These are phyloP conservation scores for Laburnicola sp. DNA, from an alignment of 2,329 filamentous ascomycete species.

Conservation along the genomic window DNA sequence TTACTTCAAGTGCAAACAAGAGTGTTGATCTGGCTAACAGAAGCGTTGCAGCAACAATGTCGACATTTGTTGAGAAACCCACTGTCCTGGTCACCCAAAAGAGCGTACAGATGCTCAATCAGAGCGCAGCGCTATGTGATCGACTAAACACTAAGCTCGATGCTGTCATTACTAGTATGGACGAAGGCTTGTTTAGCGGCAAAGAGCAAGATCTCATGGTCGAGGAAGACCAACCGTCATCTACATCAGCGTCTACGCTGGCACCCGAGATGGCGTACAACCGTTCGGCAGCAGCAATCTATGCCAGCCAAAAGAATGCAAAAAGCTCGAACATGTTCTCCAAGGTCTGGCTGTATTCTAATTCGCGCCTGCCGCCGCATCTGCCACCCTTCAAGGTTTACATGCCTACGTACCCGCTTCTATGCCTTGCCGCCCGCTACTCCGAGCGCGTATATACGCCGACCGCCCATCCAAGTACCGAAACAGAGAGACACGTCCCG, in stretches of 20 bases:
- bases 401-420: constrained; percentile 73
- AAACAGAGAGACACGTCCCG: constrained; percentile 67
- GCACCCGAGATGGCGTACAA: constrained; percentile 17
- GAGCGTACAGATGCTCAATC: constrained; percentile 45
- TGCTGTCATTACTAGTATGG: constrained; percentile 71
- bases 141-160: constrained; percentile 66
- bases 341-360: constrained; percentile 78
- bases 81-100: constrained; percentile 35
- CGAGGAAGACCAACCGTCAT: constrained; percentile 18
- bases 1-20: constrained; percentile 30
- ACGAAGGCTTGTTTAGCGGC: constrained; percentile 61
- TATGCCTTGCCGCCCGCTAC: constrained; percentile 78
- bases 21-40: constrained; percentile 11
- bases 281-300: constrained; percentile 2
- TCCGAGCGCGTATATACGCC: constrained; percentile 71
- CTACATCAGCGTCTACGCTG: constrained; percentile 19
- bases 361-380: constrained; percentile 70
- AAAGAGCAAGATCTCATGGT: constrained; percentile 57
- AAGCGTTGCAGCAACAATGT: constrained; percentile 28
- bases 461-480: constrained; percentile 55
- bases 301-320: constrained; percentile 1
- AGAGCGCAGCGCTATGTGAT: constrained; percentile 56
- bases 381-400: constrained; percentile 72
- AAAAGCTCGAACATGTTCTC: constrained; percentile 56
- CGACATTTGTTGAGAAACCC: constrained; percentile 36